phyloP scores from a whole-genome alignment of 2,329 filamentous ascomycete genomes.

The Nothomitra cinnamomea region DNA sequence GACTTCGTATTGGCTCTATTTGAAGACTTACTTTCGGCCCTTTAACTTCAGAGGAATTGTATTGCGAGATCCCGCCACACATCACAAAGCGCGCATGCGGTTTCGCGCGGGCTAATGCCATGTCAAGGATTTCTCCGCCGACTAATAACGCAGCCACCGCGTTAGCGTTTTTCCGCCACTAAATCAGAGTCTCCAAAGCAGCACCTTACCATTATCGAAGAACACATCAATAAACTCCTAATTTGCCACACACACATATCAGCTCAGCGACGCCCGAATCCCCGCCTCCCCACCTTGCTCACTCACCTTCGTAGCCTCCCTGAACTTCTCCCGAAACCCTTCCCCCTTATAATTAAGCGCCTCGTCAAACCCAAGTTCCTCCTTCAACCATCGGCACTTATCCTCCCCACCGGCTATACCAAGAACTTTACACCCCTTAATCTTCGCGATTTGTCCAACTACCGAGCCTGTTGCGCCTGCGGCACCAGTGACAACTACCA shows the following conservation, averaged over 20 bases:
- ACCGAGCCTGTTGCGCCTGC: conserved; percentile 64
- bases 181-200: conserved; percentile 17
- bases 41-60: conserved; percentile 39
- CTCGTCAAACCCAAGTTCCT: conserved; percentile 48
- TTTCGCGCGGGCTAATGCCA: conserved; percentile 46
- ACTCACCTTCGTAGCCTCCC: conserved; percentile 40
- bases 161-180: too few relatives aligned
- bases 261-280: too few relatives aligned
- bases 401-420: conserved; percentile 49
- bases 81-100: conserved; percentile 48
- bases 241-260: too few relatives aligned
- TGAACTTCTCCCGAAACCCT: conserved; percentile 43
- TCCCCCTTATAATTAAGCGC: conserved; percentile 53
- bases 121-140: conserved; percentile 52
- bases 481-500: conserved; percentile 61
- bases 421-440: conserved; percentile 47
- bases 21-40: too few relatives aligned
- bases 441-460: conserved; percentile 61
- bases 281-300: too few relatives aligned
- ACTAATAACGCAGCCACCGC: too few relatives aligned
- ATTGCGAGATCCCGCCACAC: conserved; percentile 54
- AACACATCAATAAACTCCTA: conserved; percentile 51
- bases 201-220: conserved; percentile 40
- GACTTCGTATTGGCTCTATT: too few relatives aligned
- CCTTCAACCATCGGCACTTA: conserved; percentile 48